Percentiles rank a stretch among this genome's conserved stretches.
Conservation (phyloP, 805 yeast species). For the Candida hungchunana region DNA sequence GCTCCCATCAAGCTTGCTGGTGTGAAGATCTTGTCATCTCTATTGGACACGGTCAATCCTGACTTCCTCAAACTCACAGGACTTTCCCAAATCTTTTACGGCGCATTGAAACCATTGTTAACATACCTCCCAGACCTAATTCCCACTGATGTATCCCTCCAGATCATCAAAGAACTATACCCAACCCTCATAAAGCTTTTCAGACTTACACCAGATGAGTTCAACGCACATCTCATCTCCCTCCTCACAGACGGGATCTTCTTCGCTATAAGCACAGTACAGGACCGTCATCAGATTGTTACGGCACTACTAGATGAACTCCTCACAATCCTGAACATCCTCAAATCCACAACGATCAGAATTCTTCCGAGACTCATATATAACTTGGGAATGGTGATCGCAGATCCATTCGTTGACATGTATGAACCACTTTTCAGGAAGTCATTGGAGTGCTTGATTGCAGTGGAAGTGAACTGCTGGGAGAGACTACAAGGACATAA, state of each 20-base stretch:
- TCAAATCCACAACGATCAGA: constrained; percentile 10
- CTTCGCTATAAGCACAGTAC: constrained; percentile 15
- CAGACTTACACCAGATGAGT: not conserved
- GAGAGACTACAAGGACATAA: constrained; percentile 17
- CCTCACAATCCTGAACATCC: constrained; percentile 2
- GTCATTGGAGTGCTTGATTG: constrained; percentile 12
- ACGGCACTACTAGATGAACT: constrained; percentile 12
- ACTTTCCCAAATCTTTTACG: constrained; percentile 15
- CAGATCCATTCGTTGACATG: constrained; percentile 23
- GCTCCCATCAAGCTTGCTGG: constrained; percentile 24
- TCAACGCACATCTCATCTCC: constrained; percentile 7
- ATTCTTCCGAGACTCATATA: constrained; percentile 21
- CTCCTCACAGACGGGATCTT: constrained; percentile 20
- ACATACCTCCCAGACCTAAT: constrained; percentile 25
- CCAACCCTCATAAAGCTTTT: constrained; percentile 19
- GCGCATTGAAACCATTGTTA: constrained; percentile 21
- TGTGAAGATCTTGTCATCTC: constrained; percentile 13
- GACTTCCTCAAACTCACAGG: constrained; percentile 19
- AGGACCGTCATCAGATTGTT: constrained; percentile 19
- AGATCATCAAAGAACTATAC: constrained; percentile 16
- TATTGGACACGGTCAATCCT: constrained; percentile 17
- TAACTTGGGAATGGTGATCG: constrained; percentile 18
- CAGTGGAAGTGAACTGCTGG: constrained; percentile 21
- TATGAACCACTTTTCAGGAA: constrained; percentile 11
- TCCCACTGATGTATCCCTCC: constrained; percentile 16